A percentile compares a stretch with the other conserved stretches of the same genome.
Conservation (phyloP, 768 basidiomycete species). For the Gloeopeniophorella convolvens region DNA sequence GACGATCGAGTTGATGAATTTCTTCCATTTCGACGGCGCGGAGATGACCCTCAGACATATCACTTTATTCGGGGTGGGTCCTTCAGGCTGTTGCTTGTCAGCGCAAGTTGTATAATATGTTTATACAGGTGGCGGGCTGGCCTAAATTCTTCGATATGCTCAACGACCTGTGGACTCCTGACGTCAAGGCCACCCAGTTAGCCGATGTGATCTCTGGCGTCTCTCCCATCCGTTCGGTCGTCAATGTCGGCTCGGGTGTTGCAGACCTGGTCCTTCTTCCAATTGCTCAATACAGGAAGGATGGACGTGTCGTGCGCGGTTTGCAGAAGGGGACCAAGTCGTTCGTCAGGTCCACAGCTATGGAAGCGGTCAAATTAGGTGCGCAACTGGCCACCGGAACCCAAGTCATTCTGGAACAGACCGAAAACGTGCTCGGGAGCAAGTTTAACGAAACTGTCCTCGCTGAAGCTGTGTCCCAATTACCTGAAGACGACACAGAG, state of each 20-base stretch:
- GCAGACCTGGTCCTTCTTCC: slow-evolving; percentile 94
- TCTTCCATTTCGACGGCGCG: slow-evolving; percentile 98
- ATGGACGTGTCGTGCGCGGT: slow-evolving; percentile 86
- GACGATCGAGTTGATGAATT: slow-evolving; percentile 98
- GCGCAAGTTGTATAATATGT: slow-evolving; percentile 1
- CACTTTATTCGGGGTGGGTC: slow-evolving; percentile 80
- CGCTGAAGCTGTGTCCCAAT: slow-evolving; percentile 52
- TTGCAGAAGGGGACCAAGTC: slow-evolving; percentile 91
- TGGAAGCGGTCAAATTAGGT: slow-evolving; percentile 93
- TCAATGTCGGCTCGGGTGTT: slow-evolving; percentile 95
- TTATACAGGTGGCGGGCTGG: slow-evolving; percentile 83
- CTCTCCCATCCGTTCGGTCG: slow-evolving; percentile 90
- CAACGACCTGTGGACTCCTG: slow-evolving; percentile 99
- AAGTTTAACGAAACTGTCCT: slow-evolving; percentile 61
- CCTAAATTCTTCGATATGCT: slow-evolving; percentile 79
- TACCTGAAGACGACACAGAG: slow-evolving; percentile 26
- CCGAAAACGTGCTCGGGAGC: slow-evolving; percentile 84
- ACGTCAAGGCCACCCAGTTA: slow-evolving; percentile 97
- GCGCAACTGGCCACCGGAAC: slow-evolving; percentile 94
- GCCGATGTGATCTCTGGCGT: slow-evolving; percentile 97
- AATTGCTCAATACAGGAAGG: slow-evolving; percentile 96
- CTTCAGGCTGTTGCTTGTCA: neutral
- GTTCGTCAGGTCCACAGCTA: slow-evolving; percentile 90
- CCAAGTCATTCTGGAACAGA: slow-evolving; percentile 94
- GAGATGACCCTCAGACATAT: slow-evolving; percentile 97